Conservation (phyloP, 108 stramenopile species). For the Chaetoceros tenuissimus region DNA sequence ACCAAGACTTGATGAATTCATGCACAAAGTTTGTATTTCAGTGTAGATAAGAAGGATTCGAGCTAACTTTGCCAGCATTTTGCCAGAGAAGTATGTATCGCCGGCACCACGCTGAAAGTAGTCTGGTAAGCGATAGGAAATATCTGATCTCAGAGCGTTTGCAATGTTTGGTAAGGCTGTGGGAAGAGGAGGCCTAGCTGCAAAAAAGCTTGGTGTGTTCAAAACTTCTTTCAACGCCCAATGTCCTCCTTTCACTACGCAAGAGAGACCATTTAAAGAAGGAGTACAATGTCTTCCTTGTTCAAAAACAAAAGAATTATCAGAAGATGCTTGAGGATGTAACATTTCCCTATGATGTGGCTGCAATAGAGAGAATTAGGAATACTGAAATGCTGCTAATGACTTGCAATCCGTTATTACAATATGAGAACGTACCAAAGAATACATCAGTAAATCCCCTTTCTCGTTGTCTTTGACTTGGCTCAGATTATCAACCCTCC, state of each 20-base stretch:
- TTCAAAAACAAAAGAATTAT: not conserved
- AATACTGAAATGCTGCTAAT: too few species aligned
- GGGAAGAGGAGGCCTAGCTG: conserved; percentile 44
- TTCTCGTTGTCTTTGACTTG: conserved; percentile 1
- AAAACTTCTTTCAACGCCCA: conserved; percentile 27
- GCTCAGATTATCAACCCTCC: conserved; percentile 6
- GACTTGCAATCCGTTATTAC: too few species aligned
- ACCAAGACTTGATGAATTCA: conserved; percentile 10
- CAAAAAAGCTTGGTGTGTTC: conserved; percentile 40
- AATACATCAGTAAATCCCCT: conserved; percentile 14
- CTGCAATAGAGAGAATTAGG: too few species aligned
- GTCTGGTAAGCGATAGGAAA: conserved; percentile 48
- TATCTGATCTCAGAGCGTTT: conserved; percentile 38
- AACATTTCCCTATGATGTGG: conserved; percentile 64
- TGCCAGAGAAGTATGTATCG: conserved; percentile 94
- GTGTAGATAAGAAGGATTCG: conserved; percentile 77
- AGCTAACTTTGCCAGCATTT: conserved; percentile 85
- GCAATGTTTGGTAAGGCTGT: conserved; percentile 31
- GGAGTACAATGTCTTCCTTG: conserved; percentile 15
- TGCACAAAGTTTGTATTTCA: conserved; percentile 57
- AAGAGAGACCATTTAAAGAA: conserved; percentile 29
- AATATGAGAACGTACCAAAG: conserved; percentile 18
- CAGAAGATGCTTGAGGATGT: conserved; percentile 2
- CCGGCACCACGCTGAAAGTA: conserved; percentile 84
- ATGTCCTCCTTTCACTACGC: conserved; percentile 22